Conservation (phyloP, 2,329 filamentous ascomycete species). For the Cryphonectria parasitica region DNA sequence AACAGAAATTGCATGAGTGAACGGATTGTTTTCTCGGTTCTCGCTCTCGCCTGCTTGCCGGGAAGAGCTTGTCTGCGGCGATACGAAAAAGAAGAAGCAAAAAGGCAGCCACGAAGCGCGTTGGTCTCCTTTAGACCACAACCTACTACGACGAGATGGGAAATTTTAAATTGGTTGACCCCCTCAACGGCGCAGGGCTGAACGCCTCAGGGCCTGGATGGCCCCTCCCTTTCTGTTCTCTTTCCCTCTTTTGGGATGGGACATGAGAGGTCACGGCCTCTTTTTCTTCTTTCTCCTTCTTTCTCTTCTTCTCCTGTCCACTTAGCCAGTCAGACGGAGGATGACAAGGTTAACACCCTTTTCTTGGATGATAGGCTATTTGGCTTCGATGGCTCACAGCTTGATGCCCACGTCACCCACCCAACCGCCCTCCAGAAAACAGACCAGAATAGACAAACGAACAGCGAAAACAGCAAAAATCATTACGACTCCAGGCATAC, state of each 20-base stretch:
- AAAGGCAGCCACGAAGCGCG: not conserved
- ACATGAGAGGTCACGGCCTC: not conserved
- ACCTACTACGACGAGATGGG: not conserved
- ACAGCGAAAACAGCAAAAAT: not conserved
- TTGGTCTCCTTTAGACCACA: not conserved
- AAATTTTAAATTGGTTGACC: constrained; percentile 2
- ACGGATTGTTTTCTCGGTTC: too few species aligned
- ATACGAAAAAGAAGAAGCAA: not conserved
- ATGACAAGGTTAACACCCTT: not conserved
- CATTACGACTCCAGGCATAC: not conserved
- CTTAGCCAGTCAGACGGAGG: too few species aligned
- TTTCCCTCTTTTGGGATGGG: not conserved
- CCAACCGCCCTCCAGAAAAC: not conserved
- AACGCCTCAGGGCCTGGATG: constrained; percentile 1
- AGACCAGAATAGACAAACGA: not conserved
- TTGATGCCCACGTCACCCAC: not conserved
- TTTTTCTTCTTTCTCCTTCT: not conserved
- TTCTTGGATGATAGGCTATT: not conserved
- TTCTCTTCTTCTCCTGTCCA: not conserved
- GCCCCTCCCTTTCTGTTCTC: not conserved
- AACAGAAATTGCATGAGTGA: too few species aligned
- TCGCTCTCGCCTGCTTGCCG: too few species aligned
- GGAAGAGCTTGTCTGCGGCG: not conserved
- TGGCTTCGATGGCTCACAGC: not conserved
- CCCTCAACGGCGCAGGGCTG: constrained; percentile 1